Percentiles rank a stretch among this genome's conserved stretches.
Conservation (phyloP, 2,329 filamentous ascomycete genomes). For the Dothistroma pini region DNA sequence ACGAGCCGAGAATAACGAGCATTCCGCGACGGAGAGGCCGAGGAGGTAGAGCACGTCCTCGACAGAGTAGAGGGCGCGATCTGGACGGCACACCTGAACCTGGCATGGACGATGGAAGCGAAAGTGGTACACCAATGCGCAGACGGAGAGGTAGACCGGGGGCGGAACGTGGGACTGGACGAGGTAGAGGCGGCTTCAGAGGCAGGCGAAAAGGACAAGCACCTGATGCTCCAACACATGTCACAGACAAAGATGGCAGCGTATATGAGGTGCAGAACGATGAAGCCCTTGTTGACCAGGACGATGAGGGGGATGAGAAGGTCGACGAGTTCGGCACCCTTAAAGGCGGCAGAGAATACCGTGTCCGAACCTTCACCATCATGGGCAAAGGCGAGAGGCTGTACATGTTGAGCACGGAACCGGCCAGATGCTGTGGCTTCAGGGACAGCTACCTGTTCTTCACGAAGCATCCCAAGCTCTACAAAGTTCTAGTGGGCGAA, state of each 20-base stretch:
- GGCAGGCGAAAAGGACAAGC: slow-evolving; percentile 68
- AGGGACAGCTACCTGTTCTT: slow-evolving; percentile 98
- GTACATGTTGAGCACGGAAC: slow-evolving; percentile 99
- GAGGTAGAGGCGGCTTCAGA: slow-evolving; percentile 60
- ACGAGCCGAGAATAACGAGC: slow-evolving; percentile 30
- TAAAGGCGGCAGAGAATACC: slow-evolving; percentile 80
- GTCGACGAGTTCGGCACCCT: slow-evolving; percentile 87
- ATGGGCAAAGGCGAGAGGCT: slow-evolving; percentile 75
- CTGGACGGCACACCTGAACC: slow-evolving; percentile 53
- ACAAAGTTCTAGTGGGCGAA: slow-evolving; percentile 97
- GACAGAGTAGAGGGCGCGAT: slow-evolving; percentile 50
- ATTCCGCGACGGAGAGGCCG: slow-evolving; percentile 41
- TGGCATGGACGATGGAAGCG: slow-evolving; percentile 41
- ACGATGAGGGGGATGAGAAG: slow-evolving; percentile 85
- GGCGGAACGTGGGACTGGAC: slow-evolving; percentile 18
- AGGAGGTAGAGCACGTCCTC: slow-evolving; percentile 21
- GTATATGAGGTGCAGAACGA: slow-evolving; percentile 87
- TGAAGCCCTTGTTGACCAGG: slow-evolving; percentile 83
- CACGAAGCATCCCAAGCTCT: slow-evolving; percentile 92
- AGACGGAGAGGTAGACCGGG: slow-evolving; percentile 49
- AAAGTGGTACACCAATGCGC: slow-evolving; percentile 48
- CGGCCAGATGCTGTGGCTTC: slow-evolving; percentile 93
- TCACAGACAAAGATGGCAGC: slow-evolving; percentile 91
- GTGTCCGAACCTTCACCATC: slow-evolving; percentile 92
- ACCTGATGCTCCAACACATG: slow-evolving; percentile 74